Evolutionary conservation across 225 moss, liverwort and hornwort species (phyloP).

Genomic region (Bryum argenteum): DNA sequence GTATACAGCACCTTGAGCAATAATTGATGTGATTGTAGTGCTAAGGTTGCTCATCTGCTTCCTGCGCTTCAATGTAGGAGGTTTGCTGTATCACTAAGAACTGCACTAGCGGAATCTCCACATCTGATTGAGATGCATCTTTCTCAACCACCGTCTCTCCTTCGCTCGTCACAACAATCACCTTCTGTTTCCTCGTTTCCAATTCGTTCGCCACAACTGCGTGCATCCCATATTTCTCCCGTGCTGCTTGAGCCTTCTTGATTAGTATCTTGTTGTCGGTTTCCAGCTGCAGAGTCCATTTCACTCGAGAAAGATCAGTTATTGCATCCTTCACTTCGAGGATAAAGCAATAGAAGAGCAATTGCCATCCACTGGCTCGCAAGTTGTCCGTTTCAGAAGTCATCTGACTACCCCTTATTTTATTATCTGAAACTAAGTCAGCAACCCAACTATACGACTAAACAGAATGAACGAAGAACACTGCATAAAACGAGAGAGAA

Average conservation of each 20-base stretch:
- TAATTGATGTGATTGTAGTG: not conserved
- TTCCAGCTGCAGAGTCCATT: constrained; percentile 69
- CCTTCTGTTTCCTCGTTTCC: constrained; percentile 86
- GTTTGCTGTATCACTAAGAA: constrained; percentile 61
- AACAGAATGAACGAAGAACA: no score
- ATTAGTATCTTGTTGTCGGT: constrained; percentile 79
- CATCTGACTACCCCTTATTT: no score
- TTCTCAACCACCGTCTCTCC: constrained; percentile 73
- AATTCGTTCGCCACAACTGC: constrained; percentile 97
- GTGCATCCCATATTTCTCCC: constrained; percentile 72
- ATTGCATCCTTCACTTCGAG: not conserved
- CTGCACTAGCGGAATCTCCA: constrained; percentile 75
- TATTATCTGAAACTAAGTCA: not conserved
- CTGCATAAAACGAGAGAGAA: no score
- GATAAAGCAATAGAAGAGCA: constrained; percentile 12
- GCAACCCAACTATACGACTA: no score
- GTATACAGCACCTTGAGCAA: constrained; percentile 1
- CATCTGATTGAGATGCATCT: constrained; percentile 56
- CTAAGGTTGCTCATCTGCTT: constrained; percentile 6
- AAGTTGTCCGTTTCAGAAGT: not conserved
- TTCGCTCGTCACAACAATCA: constrained; percentile 72
- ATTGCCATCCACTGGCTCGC: constrained; percentile 4
- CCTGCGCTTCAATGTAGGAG: constrained; percentile 52
- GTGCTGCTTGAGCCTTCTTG: constrained; percentile 81
- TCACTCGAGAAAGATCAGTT: constrained; percentile 7